Conservation (phyloP, 2,329 filamentous ascomycete species). For the Cercospora zeina region DNA sequence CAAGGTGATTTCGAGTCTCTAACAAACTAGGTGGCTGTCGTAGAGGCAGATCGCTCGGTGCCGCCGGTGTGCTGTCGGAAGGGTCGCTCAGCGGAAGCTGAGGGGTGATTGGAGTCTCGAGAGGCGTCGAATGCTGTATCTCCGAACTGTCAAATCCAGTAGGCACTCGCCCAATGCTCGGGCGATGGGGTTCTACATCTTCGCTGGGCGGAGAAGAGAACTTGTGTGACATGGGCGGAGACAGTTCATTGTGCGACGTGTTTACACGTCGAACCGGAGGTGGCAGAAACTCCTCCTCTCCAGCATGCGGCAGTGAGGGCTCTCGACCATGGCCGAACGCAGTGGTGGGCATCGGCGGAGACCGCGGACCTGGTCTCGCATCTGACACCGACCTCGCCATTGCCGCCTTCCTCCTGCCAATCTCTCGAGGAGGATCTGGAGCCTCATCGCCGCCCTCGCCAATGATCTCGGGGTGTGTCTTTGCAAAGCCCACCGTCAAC, state of each 20-base stretch:
- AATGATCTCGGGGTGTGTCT: constrained; percentile 74
- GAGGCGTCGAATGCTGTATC: constrained; percentile 11
- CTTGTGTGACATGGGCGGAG: constrained; percentile 33
- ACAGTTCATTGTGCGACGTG: constrained; percentile 34
- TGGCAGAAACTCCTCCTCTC: constrained; percentile 24
- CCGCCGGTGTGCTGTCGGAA: constrained; percentile 1
- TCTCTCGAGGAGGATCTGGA: constrained; percentile 68
- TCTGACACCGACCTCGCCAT: constrained; percentile 36
- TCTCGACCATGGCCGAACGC: constrained; percentile 2
- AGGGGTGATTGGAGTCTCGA: constrained; percentile 16
- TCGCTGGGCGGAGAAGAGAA: constrained; percentile 27
- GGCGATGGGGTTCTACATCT: constrained; percentile 22
- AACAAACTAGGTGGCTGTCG: constrained; percentile 21
- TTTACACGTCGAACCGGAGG: constrained; percentile 29
- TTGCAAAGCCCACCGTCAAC: constrained; percentile 71
- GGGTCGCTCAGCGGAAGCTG: neutral
- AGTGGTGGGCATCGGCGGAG: constrained; percentile 19
- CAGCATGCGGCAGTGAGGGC: constrained; percentile 3
- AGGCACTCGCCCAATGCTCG: constrained; percentile 32
- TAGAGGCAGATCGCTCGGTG: constrained; percentile 4
- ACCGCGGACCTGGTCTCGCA: constrained; percentile 22
- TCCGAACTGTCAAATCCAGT: constrained; percentile 30
- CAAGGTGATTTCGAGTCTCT: constrained; percentile 20
- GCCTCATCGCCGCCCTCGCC: constrained; percentile 90
- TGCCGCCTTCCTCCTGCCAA: constrained; percentile 59